Conservation (phyloP, 2,329 filamentous ascomycete species). For the Alternaria sp. region DNA sequence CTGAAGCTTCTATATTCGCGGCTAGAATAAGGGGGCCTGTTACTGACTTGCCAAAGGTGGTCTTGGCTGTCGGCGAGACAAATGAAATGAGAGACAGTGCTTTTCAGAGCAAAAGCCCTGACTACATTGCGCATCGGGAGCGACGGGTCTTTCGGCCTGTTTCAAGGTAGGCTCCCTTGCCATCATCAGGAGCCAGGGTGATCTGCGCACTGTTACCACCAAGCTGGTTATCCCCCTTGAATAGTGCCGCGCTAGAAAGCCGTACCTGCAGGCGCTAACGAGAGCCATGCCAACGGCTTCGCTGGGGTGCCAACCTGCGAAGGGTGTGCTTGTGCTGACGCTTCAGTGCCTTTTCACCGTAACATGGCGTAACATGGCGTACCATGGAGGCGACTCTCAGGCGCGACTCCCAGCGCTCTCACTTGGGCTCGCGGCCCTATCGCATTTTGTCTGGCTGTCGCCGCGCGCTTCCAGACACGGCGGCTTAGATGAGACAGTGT, state of each 20-base stretch:
- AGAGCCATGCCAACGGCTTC: slow-evolving; percentile 27
- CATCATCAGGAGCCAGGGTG: slow-evolving; percentile 35
- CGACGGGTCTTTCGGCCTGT: slow-evolving; percentile 47
- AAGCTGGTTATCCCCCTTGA: slow-evolving; percentile 25
- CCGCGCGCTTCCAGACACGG: slow-evolving; percentile 8
- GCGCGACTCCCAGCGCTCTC: neutral
- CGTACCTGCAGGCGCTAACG: slow-evolving; percentile 32
- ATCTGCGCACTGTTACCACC: slow-evolving; percentile 38
- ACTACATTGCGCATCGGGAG: slow-evolving; percentile 50
- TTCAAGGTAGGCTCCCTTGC: slow-evolving; percentile 43
- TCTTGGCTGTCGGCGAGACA: slow-evolving; percentile 48
- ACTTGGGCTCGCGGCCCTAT: neutral
- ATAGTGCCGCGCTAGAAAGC: slow-evolving; percentile 17
- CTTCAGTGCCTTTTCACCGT: neutral
- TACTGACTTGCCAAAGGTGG: slow-evolving; percentile 36
- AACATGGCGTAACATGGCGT: neutral
- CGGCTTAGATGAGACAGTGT: slow-evolving; percentile 39
- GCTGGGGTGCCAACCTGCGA: slow-evolving; percentile 14
- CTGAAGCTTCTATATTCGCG: slow-evolving; percentile 40
- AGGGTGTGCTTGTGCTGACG: neutral
- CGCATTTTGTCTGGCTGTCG: neutral
- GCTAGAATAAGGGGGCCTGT: slow-evolving; percentile 37
- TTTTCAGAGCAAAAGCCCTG: slow-evolving; percentile 42
- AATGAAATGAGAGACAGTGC: slow-evolving; percentile 49
- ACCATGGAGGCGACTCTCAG: neutral